Evolutionary conservation across 2,329 filamentous ascomycete genomes (phyloP), one percentile per base, ranked within the genome.

Genomic region (Ascosphaera apis): DNA sequence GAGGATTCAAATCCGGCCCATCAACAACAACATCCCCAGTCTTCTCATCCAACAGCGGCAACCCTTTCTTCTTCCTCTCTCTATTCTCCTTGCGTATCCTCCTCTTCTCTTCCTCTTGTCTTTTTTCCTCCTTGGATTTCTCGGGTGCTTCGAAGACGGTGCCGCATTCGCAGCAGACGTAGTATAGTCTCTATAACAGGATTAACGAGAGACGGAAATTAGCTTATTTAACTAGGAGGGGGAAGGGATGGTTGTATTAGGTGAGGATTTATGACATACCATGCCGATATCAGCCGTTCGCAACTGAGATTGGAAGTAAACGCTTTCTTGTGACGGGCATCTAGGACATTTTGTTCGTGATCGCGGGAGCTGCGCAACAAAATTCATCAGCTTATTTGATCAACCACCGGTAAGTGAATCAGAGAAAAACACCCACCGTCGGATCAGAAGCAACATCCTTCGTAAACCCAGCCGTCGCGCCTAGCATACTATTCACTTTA

Each of bases 241-340:
- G n/a, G n/a, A n/a, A n/a, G n/a, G n/a, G n/a, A n/a, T n/a, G n/a
- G n/a, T n/a, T n/a, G n/a, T n/a, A n/a, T n/a, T n/a, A n/a, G n/a
- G n/a, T n/a, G n/a, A n/a, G n/a, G n/a, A n/a, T n/a, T n/a, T n/a
- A n/a, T n/a, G n/a, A 46, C 78, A 66, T 59, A 95, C 88, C 88
- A 98, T 98, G 62, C 88, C 88, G 32, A 88, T 98, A 57, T 95
- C 84, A 34, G 82, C 81, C 46, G 78, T 92, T 58, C 88, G 78
- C 63, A 95, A 84, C 55, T 98, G 88, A 42, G 84, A 93, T 62
- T 98, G 88, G 65, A 98, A 98, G 62, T 92, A 98, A 40, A 98
- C 91, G 33, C 84, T 83, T 60, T 95, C 84, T 47, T 73, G 72
- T 55, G 88, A 78, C 45, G 69, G 67, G 65, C 91, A 98, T 46